Conservation (phyloP, 2,329 filamentous ascomycete genomes). For the Epichloe scottii region DNA sequence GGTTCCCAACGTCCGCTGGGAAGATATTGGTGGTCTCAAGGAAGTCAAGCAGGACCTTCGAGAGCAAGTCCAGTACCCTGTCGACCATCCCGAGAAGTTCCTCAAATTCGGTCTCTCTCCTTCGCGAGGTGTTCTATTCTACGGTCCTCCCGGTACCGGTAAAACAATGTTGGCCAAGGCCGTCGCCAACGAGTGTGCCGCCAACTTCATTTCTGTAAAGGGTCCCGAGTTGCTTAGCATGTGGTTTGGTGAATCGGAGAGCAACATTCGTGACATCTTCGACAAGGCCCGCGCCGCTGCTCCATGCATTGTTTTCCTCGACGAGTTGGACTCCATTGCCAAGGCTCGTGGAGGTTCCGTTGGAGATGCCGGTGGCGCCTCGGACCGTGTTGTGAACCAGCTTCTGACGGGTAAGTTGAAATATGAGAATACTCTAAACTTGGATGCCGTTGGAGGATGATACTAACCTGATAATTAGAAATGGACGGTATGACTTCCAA, state of each 20-base stretch:
- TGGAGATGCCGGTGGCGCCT: slow-evolving; percentile 93
- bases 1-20: slow-evolving; percentile 98
- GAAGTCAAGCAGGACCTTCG: slow-evolving; percentile 98
- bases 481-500: slow-evolving; percentile 99
- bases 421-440: not conserved
- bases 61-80: slow-evolving; percentile 96
- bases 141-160: slow-evolving; percentile 98
- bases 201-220: slow-evolving; percentile 99
- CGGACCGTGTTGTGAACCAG: slow-evolving; percentile 99
- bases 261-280: slow-evolving; percentile 99
- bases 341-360: slow-evolving; percentile 97
- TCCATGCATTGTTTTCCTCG: slow-evolving; percentile 96
- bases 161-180: slow-evolving; percentile 99
- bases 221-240: slow-evolving; percentile 96
- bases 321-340: slow-evolving; percentile 97
- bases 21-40: slow-evolving; percentile 97
- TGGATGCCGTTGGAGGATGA: not conserved
- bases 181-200: slow-evolving; percentile 96
- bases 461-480: slow-evolving; percentile 46
- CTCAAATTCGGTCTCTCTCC: slow-evolving; percentile 99
- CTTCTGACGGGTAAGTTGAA: slow-evolving; percentile 72
- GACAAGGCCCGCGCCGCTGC: slow-evolving; percentile 98
- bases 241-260: slow-evolving; percentile 99
- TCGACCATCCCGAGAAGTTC: slow-evolving; percentile 99
- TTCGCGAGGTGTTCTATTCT: slow-evolving; percentile 96